These are phyloP conservation scores for Podaxis sp. DNA, from an alignment of 768 basidiomycete species.

Conservation along the genomic window DNA sequence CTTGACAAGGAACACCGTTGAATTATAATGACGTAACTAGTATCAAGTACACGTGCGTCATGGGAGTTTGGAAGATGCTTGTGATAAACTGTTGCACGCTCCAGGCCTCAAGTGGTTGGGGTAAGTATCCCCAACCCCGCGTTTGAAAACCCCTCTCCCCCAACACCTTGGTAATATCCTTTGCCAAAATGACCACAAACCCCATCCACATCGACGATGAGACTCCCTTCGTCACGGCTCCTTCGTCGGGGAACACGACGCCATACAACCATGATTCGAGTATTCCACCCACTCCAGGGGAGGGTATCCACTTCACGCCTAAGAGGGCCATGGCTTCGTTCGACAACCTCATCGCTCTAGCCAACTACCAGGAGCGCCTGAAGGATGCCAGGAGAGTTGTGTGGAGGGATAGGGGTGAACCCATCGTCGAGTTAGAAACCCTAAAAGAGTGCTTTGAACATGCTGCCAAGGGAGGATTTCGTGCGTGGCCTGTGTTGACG, in stretches of 20 bases:
- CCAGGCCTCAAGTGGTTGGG: too few species aligned
- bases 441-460: conserved; percentile 69
- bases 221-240: not conserved
- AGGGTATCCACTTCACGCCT: conserved; percentile 48
- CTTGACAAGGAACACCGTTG: too few species aligned
- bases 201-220: not conserved
- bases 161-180: not conserved
- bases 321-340: conserved; percentile 69
- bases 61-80: too few species aligned
- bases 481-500: conserved; percentile 43
- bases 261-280: conserved; percentile 7
- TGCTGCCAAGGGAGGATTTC: conserved; percentile 64
- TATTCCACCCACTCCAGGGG: conserved; percentile 19
- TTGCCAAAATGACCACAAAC: not conserved
- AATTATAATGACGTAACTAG: too few species aligned
- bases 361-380: conserved; percentile 78
- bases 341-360: conserved; percentile 81
- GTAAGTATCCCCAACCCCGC: too few species aligned
- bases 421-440: conserved; percentile 62
- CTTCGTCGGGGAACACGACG: conserved; percentile 1
- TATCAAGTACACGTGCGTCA: too few species aligned
- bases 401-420: conserved; percentile 79
- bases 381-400: conserved; percentile 75
- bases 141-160: too few species aligned
- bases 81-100: too few species aligned